Evolutionary conservation across 768 basidiomycete species (phyloP), one percentile per base, ranked within the genome.

Genomic region (Pleurotus tuber-regium): DNA sequence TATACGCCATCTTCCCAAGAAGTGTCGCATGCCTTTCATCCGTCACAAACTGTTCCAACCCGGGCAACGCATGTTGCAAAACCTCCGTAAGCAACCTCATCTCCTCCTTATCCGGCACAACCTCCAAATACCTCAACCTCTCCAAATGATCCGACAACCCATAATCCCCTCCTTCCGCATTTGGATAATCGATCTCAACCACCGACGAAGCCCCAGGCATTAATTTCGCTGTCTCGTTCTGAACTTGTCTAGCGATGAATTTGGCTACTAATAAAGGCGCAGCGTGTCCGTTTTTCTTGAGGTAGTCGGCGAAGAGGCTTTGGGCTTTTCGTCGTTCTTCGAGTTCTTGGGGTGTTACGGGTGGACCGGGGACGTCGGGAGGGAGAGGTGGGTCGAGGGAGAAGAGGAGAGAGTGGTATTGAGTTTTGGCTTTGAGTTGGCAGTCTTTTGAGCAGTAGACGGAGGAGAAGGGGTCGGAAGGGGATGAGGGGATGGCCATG

Each of bases 401-500:
- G 68, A 92, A 91, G 41, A 92, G 80, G 42, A 92, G 74, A 36
- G 73, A 76, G 57, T 89, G 82, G 10, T 79, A 87, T 61, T 85
- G 81, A 2, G 70, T 60, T 61, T 77, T 80, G 35, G 83, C 72
- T 29, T 75, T 67, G 35, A 71, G 52, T 59, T 83, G 77, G 59
- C 89, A 92, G 7, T 76, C 76, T 56, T 77, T 73, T 6, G 91
- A 92, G 69, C 90, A 93, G 69, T 87, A 92, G 1, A 76, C 76
- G 16, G 83, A 79, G 29, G 68, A 58, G 47, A 89, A 74, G 24
- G 75, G 74, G 58, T 86, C 83, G 12, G 67, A 64, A 26, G 31
- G 46, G 2, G 77, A 70, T 2, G 76, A 68, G 43, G 64, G 66
- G 47, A 87, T 64, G 11, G 75, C 71, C 46, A 69, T 63, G 50